Base-by-base conservation (phyloP, 164 flowering plant genomes). In the Vitis rupestris region DNA sequence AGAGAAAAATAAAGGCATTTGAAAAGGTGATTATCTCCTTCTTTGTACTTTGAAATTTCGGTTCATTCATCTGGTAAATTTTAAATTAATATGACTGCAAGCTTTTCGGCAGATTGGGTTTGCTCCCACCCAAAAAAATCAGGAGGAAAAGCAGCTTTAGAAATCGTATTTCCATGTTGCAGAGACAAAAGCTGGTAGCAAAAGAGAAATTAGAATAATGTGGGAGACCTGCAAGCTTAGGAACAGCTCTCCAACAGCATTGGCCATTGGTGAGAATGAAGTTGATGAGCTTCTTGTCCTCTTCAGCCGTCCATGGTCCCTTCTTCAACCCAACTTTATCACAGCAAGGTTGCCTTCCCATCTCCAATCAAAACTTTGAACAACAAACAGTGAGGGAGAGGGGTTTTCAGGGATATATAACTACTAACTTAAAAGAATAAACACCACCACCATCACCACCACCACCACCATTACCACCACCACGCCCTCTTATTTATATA, bases 171-270 rank as follows among this genome's bases (percentile, higher is more conserved):
- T 37, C 44, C 44, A 37, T 4, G 29, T 55, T 17, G 29, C 4
- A 27, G 19, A 14, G n/a, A 23, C 27, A 23, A 23, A 23, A 23
- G 27, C 27, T 23, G 27, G 27, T 23, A 23, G 59, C 17, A 17
- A 13, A 7, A 4, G 4, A 7, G 59, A 16, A 16, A 27, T 19
- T 0, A 53, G 56, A 53, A 53, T 17, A 16, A 57, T 16, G 27
- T 15, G 4, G 12, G 13, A 59, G 78, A 85, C 93, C 90, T 81
- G 90, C 90, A 68, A 86, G 90, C 76, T 88, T 85, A 58, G 93
- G 93, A 66, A 88, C 89, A 74, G 90, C 89, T 79, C 89, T 82
- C 93, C 93, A 88, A 70, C 93, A 88, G 79, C 90, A 88, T 81
- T 88, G 93, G 83, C 93, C 93, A 79, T 87, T 87, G 75, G 82